Percentiles rank a stretch among this genome's conserved stretches.
Evolutionary conservation across 1,139 yeast species (phyloP).

Genomic region (Kurtzmaniella natalensis): DNA sequence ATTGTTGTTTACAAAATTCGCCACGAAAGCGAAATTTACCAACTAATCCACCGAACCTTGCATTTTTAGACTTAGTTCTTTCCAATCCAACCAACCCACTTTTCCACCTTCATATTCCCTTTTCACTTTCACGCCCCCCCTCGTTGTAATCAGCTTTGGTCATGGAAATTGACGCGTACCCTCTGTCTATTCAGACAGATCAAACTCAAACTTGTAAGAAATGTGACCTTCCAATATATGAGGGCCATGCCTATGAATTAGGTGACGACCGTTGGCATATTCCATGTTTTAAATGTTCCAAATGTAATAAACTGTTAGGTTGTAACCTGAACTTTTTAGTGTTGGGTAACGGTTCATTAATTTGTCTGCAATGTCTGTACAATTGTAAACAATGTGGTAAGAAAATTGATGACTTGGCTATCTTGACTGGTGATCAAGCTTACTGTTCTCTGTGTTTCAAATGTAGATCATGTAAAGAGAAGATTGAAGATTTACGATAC

Average conservation of each 20-base stretch:
- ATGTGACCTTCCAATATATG: slow-evolving; percentile 47
- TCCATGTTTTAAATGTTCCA: slow-evolving; percentile 84
- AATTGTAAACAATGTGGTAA: slow-evolving; percentile 83
- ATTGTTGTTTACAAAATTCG: too few relatives aligned
- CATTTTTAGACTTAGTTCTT: too few relatives aligned
- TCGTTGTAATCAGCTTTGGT: neutral
- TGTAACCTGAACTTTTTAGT: slow-evolving; percentile 88
- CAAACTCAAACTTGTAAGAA: slow-evolving; percentile 35
- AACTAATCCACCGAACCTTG: too few relatives aligned
- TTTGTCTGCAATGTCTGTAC: slow-evolving; percentile 89
- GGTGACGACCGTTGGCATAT: slow-evolving; percentile 97
- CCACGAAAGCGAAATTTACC: too few relatives aligned
- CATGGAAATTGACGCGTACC: slow-evolving; percentile 2
- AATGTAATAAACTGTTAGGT: slow-evolving; percentile 72
- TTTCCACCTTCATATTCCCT: too few relatives aligned
- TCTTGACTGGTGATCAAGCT: slow-evolving; percentile 90
- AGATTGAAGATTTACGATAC: slow-evolving; percentile 84
- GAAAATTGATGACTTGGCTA: slow-evolving; percentile 94
- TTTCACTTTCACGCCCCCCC: too few relatives aligned
- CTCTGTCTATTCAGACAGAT: neutral
- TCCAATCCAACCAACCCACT: too few relatives aligned
- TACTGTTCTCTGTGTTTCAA: slow-evolving; percentile 89
- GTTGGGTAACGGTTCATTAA: slow-evolving; percentile 85
- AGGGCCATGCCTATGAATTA: slow-evolving; percentile 77
- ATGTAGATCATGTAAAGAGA: slow-evolving; percentile 84